A percentile compares a stretch with the other conserved stretches of the same genome.
phyloP scores from a whole-genome alignment of 768 basidiomycete genomes.

The Royoungia palumana region DNA sequence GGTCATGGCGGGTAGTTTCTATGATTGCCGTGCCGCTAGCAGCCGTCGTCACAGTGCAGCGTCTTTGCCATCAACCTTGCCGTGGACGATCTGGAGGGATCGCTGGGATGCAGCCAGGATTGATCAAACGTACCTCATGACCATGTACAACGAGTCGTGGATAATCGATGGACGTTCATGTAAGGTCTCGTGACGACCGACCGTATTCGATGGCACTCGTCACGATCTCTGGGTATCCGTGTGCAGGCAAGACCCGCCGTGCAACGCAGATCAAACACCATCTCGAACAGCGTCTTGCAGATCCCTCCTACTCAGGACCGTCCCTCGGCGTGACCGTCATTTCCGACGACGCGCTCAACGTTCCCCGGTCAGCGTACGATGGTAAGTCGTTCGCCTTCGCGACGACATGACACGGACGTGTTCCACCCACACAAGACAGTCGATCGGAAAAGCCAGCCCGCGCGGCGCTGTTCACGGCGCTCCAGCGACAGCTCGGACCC shows the following conservation, averaged over 20 bases:
- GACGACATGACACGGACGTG: background rate
- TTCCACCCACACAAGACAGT: no score
- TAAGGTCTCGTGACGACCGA: no score
- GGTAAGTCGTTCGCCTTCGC: slow-evolving; percentile 41
- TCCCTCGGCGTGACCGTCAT: slow-evolving; percentile 46
- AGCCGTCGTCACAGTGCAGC: no score
- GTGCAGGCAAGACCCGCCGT: slow-evolving; percentile 79
- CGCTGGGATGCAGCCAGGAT: no score
- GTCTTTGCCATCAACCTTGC: no score
- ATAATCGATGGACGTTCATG: no score
- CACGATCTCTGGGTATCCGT: slow-evolving; percentile 85
- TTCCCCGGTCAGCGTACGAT: slow-evolving; percentile 67
- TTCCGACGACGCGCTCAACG: slow-evolving; percentile 69
- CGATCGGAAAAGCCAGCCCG: slow-evolving; percentile 86
- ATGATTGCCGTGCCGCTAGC: no score
- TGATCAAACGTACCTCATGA: no score
- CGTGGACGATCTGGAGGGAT: no score
- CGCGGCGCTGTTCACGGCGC: slow-evolving; percentile 75
- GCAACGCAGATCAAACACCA: slow-evolving; percentile 59
- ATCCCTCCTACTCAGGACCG: slow-evolving; percentile 53
- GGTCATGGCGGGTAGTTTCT: no score
- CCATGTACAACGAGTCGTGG: no score
- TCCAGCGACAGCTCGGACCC: slow-evolving; percentile 67
- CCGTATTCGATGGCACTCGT: slow-evolving; percentile 85
- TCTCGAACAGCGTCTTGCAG: slow-evolving; percentile 51